Evolutionary conservation across 495 filamentous ascomycete genomes (phyloP).

Genomic region (Aspergillus leporis): DNA sequence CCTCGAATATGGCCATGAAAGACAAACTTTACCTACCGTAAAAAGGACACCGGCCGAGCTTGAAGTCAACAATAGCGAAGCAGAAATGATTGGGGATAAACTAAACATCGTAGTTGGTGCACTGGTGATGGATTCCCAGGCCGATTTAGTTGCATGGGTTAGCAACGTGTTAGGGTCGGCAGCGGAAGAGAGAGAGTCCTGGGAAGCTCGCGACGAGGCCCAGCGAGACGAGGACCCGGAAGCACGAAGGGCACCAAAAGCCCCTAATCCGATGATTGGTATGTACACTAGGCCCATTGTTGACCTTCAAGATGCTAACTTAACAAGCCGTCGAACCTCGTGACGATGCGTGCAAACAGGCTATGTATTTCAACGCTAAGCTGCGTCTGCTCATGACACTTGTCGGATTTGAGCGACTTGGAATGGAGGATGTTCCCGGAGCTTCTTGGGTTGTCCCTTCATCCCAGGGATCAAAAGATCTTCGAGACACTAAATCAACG

Average conservation of each 20-base stretch:
- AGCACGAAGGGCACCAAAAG: conserved; percentile 34
- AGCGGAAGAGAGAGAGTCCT: conserved; percentile 71
- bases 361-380: conserved; percentile 87
- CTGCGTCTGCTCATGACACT: conserved; percentile 83
- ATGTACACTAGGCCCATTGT: conserved; percentile 21
- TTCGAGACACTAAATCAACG: conserved; percentile 60
- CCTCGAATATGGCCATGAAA: conserved; percentile 87
- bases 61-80: conserved; percentile 66
- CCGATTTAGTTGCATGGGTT: conserved; percentile 77
- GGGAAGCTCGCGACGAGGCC: conserved; percentile 71
- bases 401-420: conserved; percentile 68
- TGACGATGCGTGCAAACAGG: conserved; percentile 64
- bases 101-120: conserved; percentile 76
- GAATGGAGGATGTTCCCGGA: conserved; percentile 68
- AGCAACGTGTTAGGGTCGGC: conserved; percentile 67
- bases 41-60: conserved; percentile 71
- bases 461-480: conserved; percentile 55
- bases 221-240: conserved; percentile 45
- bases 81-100: conserved; percentile 63
- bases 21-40: conserved; percentile 59
- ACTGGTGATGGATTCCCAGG: conserved; percentile 73
- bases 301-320: not conserved
- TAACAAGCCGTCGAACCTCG: conserved; percentile 62
- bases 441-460: conserved; percentile 80
- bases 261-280: conserved; percentile 44